Conservation (phyloP, 495 filamentous ascomycete genomes). For the Annulohypoxylon moriforme region DNA sequence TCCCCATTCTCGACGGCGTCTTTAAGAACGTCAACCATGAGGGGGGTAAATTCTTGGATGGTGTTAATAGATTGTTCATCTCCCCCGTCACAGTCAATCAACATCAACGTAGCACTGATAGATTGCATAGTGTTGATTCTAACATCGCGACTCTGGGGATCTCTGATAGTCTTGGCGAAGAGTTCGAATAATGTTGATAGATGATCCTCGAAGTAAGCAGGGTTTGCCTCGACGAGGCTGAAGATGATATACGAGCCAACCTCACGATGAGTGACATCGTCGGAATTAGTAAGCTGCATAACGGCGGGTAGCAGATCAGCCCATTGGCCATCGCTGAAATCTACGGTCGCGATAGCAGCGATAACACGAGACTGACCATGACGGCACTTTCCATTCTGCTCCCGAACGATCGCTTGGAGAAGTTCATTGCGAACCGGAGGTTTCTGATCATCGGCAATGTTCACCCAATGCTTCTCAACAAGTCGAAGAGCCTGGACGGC, state of each 20-base stretch:
- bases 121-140: constrained; percentile 94
- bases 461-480: constrained; percentile 88
- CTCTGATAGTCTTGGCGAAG: constrained; percentile 87
- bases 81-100: constrained; percentile 88
- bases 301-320: constrained; percentile 79
- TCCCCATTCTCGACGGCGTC: constrained; percentile 78
- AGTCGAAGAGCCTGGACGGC: constrained; percentile 86
- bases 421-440: constrained; percentile 81
- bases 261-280: constrained; percentile 81
- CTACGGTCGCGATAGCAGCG: constrained; percentile 84
- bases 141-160: constrained; percentile 90
- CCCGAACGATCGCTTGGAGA: constrained; percentile 81
- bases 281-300: constrained; percentile 74
- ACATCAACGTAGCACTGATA: constrained; percentile 87
- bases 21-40: constrained; percentile 92
- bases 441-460: constrained; percentile 69
- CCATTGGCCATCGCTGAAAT: constrained; percentile 91
- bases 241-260: constrained; percentile 93
- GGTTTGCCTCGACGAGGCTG: constrained; percentile 87
- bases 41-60: constrained; percentile 81
- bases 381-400: constrained; percentile 76
- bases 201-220: constrained; percentile 80
- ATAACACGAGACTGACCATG: constrained; percentile 91
- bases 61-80: constrained; percentile 74
- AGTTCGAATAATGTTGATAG: constrained; percentile 81